phyloP scores from a whole-genome alignment of 305 asterid species.

The Fraxinus angustifolia region DNA sequence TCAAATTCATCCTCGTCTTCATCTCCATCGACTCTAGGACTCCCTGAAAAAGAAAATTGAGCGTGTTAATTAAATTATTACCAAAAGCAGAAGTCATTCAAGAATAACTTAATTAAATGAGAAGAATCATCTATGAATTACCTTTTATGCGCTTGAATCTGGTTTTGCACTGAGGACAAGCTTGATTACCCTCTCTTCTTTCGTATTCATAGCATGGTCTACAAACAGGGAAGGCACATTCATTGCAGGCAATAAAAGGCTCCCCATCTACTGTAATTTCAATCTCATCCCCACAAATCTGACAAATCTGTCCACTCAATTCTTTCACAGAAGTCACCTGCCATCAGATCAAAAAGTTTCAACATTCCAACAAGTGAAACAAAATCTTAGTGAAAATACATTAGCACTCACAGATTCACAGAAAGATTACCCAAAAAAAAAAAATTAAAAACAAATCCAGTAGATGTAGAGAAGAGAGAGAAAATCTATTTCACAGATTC shows the following conservation, averaged over 20 bases:
- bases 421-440: not conserved
- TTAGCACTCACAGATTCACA: slow-evolving; percentile 15
- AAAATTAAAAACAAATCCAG: not conserved
- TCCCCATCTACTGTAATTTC: slow-evolving; percentile 76
- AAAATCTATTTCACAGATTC: slow-evolving; percentile 2
- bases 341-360: slow-evolving; percentile 36
- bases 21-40: slow-evolving; percentile 92
- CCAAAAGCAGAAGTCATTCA: not conserved
- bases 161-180: slow-evolving; percentile 98
- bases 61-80: slow-evolving; percentile 9
- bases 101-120: not conserved
- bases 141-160: slow-evolving; percentile 90
- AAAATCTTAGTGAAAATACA: slow-evolving; percentile 7
- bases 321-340: slow-evolving; percentile 89
- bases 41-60: slow-evolving; percentile 40
- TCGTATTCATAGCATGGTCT: slow-evolving; percentile 92
- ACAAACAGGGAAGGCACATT: slow-evolving; percentile 94
- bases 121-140: slow-evolving; percentile 18
- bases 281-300: slow-evolving; percentile 96
- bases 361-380: slow-evolving; percentile 4
- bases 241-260: slow-evolving; percentile 92
- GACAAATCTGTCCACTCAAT: slow-evolving; percentile 86
- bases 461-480: slow-evolving; percentile 35
- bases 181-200: slow-evolving; percentile 88
- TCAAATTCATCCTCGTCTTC: slow-evolving; percentile 96